These are phyloP conservation scores for Aristolochia fimbriata DNA, from an alignment of 164 flowering plant species.

Conservation along the genomic window DNA sequence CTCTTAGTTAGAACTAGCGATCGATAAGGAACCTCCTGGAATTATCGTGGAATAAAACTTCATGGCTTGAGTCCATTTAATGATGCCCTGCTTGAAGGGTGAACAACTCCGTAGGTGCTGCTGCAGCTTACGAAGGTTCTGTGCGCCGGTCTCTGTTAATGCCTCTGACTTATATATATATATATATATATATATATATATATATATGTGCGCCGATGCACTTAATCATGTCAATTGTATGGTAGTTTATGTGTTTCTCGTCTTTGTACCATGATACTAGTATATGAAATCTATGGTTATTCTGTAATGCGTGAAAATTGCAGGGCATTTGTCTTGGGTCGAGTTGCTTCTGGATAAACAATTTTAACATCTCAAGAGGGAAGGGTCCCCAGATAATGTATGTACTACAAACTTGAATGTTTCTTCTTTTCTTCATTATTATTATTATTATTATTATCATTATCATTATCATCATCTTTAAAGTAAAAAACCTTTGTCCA, in stretches of 20 bases:
- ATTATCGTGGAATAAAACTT: not conserved
- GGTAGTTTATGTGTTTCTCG: not conserved
- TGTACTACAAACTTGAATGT: constrained; percentile 5
- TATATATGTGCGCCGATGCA: not conserved
- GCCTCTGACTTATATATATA: too few relatives aligned
- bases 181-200: too few relatives aligned
- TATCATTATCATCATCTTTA: too few relatives aligned
- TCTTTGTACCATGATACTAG: not conserved
- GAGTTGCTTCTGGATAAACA: constrained; percentile 69
- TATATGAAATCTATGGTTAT: constrained; percentile 1
- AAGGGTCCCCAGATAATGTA: constrained; percentile 66
- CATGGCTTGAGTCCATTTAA: not conserved
- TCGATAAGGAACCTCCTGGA: not conserved
- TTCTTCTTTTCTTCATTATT: too few relatives aligned
- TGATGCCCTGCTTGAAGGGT: too few relatives aligned
- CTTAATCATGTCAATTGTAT: not conserved
- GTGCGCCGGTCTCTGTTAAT: too few relatives aligned
- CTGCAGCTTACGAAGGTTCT: too few relatives aligned
- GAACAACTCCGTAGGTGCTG: too few relatives aligned
- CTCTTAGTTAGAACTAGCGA: not conserved
- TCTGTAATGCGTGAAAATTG: constrained; percentile 9
- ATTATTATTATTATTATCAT: too few relatives aligned
- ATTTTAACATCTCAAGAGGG: constrained; percentile 31
- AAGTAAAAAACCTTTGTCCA: too few relatives aligned
- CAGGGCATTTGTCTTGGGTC: constrained; percentile 74